phyloP scores from a whole-genome alignment of 1,284 basidiomycete genomes.

The Waitea zeae region DNA sequence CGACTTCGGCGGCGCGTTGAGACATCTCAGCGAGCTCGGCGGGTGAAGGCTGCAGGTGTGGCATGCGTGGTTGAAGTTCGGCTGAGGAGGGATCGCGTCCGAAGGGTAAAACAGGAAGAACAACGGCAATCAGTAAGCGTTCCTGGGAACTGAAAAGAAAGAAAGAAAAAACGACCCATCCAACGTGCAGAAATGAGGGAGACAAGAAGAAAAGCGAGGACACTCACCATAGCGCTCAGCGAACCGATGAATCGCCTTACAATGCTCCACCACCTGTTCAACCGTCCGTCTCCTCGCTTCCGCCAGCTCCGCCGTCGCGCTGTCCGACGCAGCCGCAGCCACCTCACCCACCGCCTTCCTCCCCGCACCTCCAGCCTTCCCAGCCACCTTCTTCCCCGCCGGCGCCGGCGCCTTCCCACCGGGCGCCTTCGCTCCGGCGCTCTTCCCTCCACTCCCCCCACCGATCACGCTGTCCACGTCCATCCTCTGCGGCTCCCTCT shows the following conservation, averaged over 20 bases:
- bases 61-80: slow-evolving; percentile 25
- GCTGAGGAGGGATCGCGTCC: slow-evolving; percentile 14
- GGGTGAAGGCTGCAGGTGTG: slow-evolving; percentile 29
- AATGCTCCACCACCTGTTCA: slow-evolving; percentile 44
- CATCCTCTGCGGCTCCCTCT: slow-evolving; percentile 7
- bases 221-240: slow-evolving; percentile 44
- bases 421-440: no score
- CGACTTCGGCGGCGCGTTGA: slow-evolving; percentile 38
- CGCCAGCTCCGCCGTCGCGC: no score
- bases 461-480: slow-evolving; percentile 9
- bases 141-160: not conserved
- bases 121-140: not conserved
- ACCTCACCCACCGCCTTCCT: no score
- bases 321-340: no score
- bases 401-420: no score
- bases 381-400: no score
- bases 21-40: slow-evolving; percentile 52
- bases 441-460: no score
- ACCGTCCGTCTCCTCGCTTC: no score
- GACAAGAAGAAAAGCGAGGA: slow-evolving; percentile 3
- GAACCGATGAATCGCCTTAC: slow-evolving; percentile 38
- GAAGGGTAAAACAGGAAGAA: not conserved
- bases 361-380: no score
- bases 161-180: no score
- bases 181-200: no score